Evolutionary conservation across 768 basidiomycete species (phyloP).

Genomic region (Calvatia gigantea): DNA sequence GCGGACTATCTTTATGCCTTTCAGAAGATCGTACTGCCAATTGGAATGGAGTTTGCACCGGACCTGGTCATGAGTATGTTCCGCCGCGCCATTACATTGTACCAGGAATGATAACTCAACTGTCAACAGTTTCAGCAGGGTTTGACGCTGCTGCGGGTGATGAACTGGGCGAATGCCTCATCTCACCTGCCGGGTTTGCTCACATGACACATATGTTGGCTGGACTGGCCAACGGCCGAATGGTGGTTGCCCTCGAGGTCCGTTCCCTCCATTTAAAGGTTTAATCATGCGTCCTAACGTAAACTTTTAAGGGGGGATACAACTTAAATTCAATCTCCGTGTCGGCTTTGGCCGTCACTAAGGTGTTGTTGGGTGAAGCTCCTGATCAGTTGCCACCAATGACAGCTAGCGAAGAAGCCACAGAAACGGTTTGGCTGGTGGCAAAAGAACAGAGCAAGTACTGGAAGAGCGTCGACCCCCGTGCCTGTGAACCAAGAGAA

Average conservation of each 20-base stretch:
- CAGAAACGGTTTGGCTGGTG: conserved; percentile 88
- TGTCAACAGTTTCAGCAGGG: conserved; percentile 82
- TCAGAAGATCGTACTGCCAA: conserved; percentile 94
- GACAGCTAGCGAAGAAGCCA: conserved; percentile 74
- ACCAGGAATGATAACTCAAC: background rate
- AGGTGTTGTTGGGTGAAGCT: conserved; percentile 85
- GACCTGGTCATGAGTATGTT: conserved; percentile 91
- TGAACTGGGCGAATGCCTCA: conserved; percentile 85
- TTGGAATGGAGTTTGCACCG: conserved; percentile 93
- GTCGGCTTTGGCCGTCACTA: conserved; percentile 84
- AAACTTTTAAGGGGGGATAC: conserved; percentile 80
- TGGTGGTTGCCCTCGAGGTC: conserved; percentile 95
- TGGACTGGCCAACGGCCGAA: conserved; percentile 79
- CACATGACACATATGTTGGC: conserved; percentile 99
- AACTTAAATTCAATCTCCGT: conserved; percentile 84
- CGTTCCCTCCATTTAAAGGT: conserved; percentile 10
- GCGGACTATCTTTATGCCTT: conserved; percentile 97
- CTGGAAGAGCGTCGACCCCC: conserved; percentile 86
- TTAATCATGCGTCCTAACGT: background rate
- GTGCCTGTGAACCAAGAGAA: conserved; percentile 77
- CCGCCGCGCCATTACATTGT: background rate
- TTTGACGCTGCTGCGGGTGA: conserved; percentile 97
- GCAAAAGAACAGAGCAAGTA: conserved; percentile 84
- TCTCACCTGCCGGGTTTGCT: conserved; percentile 89
- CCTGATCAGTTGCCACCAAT: conserved; percentile 73